A percentile compares a stretch with the other conserved stretches of the same genome.
Evolutionary conservation across 192 early-diverging fungal genomes (phyloP).

Genomic region (Ramicandelaber brevisporus): DNA sequence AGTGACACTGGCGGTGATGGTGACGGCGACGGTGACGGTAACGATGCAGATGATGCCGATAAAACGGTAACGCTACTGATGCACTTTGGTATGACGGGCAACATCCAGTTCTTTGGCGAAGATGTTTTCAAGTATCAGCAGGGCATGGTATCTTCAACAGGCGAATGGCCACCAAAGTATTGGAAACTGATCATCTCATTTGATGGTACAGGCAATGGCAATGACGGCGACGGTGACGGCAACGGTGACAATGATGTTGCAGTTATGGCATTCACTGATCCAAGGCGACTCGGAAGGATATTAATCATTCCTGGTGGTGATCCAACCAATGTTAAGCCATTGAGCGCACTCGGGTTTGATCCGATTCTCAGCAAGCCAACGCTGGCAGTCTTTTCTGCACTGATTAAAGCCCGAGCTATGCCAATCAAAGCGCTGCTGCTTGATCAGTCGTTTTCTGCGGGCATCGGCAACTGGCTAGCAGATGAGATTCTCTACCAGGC

Average conservation of each 20-base stretch:
- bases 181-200: constrained; percentile 29
- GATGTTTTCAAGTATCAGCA: constrained; percentile 7
- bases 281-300: constrained; percentile 37
- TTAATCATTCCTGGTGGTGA: constrained; percentile 22
- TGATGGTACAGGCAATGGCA: too few relatives aligned
- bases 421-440: constrained; percentile 53
- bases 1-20: too few relatives aligned
- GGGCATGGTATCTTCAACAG: constrained; percentile 5
- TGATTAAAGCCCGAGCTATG: constrained; percentile 11
- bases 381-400: constrained; percentile 14
- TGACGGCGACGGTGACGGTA: neutral
- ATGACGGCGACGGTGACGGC: too few relatives aligned
- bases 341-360: constrained; percentile 54
- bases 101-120: constrained; percentile 7
- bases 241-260: too few relatives aligned
- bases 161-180: constrained; percentile 41
- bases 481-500: constrained; percentile 61
- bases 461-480: constrained; percentile 71
- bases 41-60: neutral
- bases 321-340: constrained; percentile 15
- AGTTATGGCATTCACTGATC: constrained; percentile 28
- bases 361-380: constrained; percentile 28
- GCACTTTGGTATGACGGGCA: constrained; percentile 60
- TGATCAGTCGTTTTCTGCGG: constrained; percentile 48
- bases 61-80: constrained; percentile 12